Percentiles rank a stretch among this genome's conserved stretches.
phyloP scores from a whole-genome alignment of 768 basidiomycete genomes.

The Leccinum truebloodii region DNA sequence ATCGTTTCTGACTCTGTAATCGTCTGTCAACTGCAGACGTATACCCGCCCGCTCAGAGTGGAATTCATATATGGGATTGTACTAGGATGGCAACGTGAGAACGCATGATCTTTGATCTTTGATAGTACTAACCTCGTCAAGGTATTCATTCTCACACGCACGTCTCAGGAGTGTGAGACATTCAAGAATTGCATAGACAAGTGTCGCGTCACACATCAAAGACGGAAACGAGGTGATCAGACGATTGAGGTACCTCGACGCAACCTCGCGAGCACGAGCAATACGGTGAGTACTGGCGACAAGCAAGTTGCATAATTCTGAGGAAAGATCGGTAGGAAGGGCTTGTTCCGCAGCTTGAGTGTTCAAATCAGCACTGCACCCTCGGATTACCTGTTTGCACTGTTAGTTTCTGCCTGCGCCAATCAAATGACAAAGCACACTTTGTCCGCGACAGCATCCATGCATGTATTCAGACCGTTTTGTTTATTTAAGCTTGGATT shows the following conservation, averaged over 20 bases:
- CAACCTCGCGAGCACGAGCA: slow-evolving; percentile 77
- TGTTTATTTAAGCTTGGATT: slow-evolving; percentile 84
- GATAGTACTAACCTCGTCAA: slow-evolving; percentile 72
- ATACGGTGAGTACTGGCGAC: slow-evolving; percentile 81
- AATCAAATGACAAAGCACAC: slow-evolving; percentile 37
- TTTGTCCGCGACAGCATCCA: slow-evolving; percentile 88
- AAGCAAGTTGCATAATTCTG: slow-evolving; percentile 75
- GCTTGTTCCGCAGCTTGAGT: slow-evolving; percentile 77
- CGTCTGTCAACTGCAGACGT: slow-evolving; percentile 79
- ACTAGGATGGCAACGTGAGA: slow-evolving; percentile 47
- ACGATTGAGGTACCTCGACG: slow-evolving; percentile 79
- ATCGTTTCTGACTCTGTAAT: slow-evolving; percentile 81
- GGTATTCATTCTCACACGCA: slow-evolving; percentile 87
- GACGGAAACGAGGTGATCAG: slow-evolving; percentile 92
- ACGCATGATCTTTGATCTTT: not conserved
- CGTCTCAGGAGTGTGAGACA: slow-evolving; percentile 85
- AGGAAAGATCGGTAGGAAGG: slow-evolving; percentile 64
- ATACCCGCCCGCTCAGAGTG: slow-evolving; percentile 75
- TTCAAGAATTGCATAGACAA: slow-evolving; percentile 90
- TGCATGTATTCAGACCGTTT: slow-evolving; percentile 63
- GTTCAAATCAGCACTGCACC: slow-evolving; percentile 71
- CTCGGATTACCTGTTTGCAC: slow-evolving; percentile 66
- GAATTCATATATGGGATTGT: slow-evolving; percentile 85
- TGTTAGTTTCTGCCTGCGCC: not conserved
- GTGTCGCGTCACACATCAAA: slow-evolving; percentile 84